Conservation (phyloP, 2,329 filamentous ascomycete genomes). For the Zymoseptoria crescenta region DNA sequence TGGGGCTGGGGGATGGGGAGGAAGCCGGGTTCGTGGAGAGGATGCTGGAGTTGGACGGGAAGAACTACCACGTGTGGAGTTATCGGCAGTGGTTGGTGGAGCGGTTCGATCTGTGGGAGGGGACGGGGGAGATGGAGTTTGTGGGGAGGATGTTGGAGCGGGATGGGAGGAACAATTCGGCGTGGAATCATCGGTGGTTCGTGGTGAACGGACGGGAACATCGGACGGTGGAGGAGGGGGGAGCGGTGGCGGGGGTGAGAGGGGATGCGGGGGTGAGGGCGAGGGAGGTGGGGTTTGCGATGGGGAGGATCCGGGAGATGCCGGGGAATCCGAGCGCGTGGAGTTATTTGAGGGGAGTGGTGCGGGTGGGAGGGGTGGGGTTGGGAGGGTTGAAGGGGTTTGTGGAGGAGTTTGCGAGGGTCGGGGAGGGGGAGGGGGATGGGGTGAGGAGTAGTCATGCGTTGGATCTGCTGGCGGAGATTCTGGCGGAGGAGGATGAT, state of each 20-base stretch:
- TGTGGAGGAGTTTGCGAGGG: slow-evolving; percentile 46
- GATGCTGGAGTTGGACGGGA: slow-evolving; percentile 80
- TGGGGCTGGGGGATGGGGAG: slow-evolving; percentile 5
- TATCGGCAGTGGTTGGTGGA: slow-evolving; percentile 77
- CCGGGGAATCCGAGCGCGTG: slow-evolving; percentile 93
- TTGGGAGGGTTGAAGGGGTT: slow-evolving; percentile 46
- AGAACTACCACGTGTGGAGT: slow-evolving; percentile 98
- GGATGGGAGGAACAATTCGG: slow-evolving; percentile 92
- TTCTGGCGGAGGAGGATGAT: slow-evolving; percentile 46
- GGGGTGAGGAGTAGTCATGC: slow-evolving; percentile 53
- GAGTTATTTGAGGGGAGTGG: slow-evolving; percentile 78
- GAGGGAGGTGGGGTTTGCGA: slow-evolving; percentile 61
- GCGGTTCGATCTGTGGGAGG: slow-evolving; percentile 48
- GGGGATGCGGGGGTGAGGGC: slow-evolving; percentile 52
- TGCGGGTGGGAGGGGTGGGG: slow-evolving; percentile 55
- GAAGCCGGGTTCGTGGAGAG: slow-evolving; percentile 68
- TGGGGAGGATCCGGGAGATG: slow-evolving; percentile 65
- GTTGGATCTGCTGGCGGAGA: slow-evolving; percentile 64
- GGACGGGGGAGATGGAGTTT: slow-evolving; percentile 54
- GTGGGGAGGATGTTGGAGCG: slow-evolving; percentile 64
- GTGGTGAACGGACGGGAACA: slow-evolving; percentile 62
- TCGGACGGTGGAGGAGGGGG: slow-evolving; percentile 18
- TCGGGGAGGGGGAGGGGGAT: slow-evolving; percentile 37
- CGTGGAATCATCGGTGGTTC: slow-evolving; percentile 96
- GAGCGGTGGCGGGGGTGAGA: slow-evolving; percentile 28